Evolutionary conservation across 2,329 filamentous ascomycete species (phyloP).

Genomic region (Penicillium sp.): DNA sequence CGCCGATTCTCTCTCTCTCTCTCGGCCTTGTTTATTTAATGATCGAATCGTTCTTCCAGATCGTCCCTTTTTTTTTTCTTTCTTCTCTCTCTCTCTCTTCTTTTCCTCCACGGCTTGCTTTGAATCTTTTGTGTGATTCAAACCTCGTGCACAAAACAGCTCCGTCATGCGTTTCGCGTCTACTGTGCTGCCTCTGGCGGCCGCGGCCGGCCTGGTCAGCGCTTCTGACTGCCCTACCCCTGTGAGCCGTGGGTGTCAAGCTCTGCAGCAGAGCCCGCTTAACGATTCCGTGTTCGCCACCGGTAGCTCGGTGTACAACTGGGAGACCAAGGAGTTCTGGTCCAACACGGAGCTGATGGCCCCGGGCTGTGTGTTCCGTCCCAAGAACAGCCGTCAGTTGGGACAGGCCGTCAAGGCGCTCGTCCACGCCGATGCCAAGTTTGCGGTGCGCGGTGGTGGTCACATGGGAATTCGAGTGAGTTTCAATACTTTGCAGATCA

Average conservation of each 20-base stretch:
- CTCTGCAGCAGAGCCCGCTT: slow-evolving; percentile 11
- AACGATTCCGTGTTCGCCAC: slow-evolving; percentile 19
- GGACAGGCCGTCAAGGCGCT: slow-evolving; percentile 19
- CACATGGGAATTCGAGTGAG: slow-evolving; percentile 31
- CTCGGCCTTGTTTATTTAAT: no score
- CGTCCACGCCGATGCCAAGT: slow-evolving; percentile 19
- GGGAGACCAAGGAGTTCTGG: slow-evolving; percentile 31
- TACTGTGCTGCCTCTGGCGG: slow-evolving; percentile 11
- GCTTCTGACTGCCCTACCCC: slow-evolving; percentile 1
- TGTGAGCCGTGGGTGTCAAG: slow-evolving; percentile 14
- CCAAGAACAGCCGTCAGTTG: slow-evolving; percentile 22
- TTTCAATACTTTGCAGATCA: background rate
- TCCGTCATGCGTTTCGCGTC: slow-evolving; percentile 17
- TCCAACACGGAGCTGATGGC: slow-evolving; percentile 32
- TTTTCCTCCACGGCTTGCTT: no score
- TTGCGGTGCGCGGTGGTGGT: slow-evolving; percentile 31
- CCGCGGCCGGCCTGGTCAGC: slow-evolving; percentile 2
- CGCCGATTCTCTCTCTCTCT: no score
- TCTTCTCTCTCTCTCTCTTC: no score
- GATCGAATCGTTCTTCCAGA: no score
- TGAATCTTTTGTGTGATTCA: no score
- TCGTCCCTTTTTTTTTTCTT: no score
- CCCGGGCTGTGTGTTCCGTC: slow-evolving; percentile 32
- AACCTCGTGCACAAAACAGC: background rate
- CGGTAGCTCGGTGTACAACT: slow-evolving; percentile 22